Conservation (phyloP, 768 basidiomycete genomes). For the Collybiopsis luxurians region DNA sequence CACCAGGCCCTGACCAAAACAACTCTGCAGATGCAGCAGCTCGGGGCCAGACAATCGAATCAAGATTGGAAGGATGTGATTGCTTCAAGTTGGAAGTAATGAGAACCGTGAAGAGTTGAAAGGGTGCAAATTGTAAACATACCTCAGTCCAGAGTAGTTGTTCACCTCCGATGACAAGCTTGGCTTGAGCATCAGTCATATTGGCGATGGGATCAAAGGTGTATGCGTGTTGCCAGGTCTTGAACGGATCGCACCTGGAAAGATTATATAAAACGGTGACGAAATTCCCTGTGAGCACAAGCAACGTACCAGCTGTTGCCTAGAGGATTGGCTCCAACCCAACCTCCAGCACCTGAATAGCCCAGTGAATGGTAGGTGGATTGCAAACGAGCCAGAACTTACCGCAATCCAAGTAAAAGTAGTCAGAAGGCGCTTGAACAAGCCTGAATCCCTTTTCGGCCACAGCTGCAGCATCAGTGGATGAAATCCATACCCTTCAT, state of each 20-base stretch:
- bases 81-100: slow-evolving; percentile 41
- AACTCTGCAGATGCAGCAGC: slow-evolving; percentile 71
- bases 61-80: slow-evolving; percentile 64
- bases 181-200: slow-evolving; percentile 41
- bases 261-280: too few relatives aligned
- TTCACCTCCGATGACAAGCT: slow-evolving; percentile 67
- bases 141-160: not conserved
- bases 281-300: too few relatives aligned
- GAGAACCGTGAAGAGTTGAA: too few relatives aligned
- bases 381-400: not conserved
- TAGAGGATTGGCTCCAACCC: slow-evolving; percentile 44
- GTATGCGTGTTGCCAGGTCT: slow-evolving; percentile 75
- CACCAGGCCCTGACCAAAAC: slow-evolving; percentile 65
- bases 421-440: slow-evolving; percentile 70
- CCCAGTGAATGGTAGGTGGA: not conserved
- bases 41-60: slow-evolving; percentile 70
- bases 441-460: slow-evolving; percentile 58
- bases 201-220: slow-evolving; percentile 71
- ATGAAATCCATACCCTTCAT: slow-evolving; percentile 72
- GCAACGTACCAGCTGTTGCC: slow-evolving; percentile 56
- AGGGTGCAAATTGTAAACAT: too few relatives aligned
- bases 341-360: slow-evolving; percentile 50
- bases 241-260: slow-evolving; percentile 58
- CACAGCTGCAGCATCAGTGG: slow-evolving; percentile 55
- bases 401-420: slow-evolving; percentile 79